Percentiles rank a stretch among this genome's conserved stretches.
These are phyloP conservation scores for Licmophora abbreviata DNA, from an alignment of 108 stramenopile species.

Conservation along the genomic window DNA sequence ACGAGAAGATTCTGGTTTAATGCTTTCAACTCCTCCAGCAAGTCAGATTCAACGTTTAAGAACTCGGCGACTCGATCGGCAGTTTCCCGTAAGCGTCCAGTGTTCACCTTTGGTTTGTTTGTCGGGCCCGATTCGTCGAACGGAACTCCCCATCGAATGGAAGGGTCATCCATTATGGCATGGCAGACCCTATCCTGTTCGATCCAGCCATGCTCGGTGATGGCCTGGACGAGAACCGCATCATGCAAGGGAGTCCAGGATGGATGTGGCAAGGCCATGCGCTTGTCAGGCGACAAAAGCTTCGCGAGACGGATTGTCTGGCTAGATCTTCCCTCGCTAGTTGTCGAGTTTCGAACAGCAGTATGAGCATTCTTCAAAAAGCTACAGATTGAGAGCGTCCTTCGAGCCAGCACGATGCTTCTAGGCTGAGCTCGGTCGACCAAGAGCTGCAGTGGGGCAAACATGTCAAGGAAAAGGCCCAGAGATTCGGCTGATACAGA, in stretches of 20 bases:
- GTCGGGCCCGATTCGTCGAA: constrained; percentile 26
- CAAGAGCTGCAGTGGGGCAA: constrained; percentile 63
- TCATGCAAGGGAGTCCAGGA: constrained; percentile 66
- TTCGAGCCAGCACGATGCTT: constrained; percentile 30
- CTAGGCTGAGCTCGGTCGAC: constrained; percentile 38
- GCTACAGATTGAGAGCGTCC: constrained; percentile 23
- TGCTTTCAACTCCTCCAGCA: constrained; percentile 24
- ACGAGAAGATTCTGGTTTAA: constrained; percentile 39
- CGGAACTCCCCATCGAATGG: constrained; percentile 62
- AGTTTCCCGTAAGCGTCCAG: constrained; percentile 20
- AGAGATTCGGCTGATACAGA: constrained; percentile 29
- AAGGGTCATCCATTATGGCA: constrained; percentile 43
- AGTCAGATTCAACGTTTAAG: constrained; percentile 28
- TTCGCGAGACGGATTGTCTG: constrained; percentile 1
- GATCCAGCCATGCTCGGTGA: constrained; percentile 77
- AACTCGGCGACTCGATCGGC: constrained; percentile 47
- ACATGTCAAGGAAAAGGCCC: constrained; percentile 36
- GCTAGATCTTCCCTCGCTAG: neutral
- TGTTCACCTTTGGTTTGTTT: constrained; percentile 3
- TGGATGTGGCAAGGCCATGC: constrained; percentile 57
- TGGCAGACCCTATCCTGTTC: constrained; percentile 38
- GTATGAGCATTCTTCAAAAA: constrained; percentile 16
- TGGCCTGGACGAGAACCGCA: constrained; percentile 55
- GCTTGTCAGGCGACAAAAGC: constrained; percentile 12
- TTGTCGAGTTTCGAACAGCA: constrained; percentile 2